These are phyloP conservation scores for Agrocybe chaxingu DNA, from an alignment of 768 basidiomycete genomes.

Conservation along the genomic window DNA sequence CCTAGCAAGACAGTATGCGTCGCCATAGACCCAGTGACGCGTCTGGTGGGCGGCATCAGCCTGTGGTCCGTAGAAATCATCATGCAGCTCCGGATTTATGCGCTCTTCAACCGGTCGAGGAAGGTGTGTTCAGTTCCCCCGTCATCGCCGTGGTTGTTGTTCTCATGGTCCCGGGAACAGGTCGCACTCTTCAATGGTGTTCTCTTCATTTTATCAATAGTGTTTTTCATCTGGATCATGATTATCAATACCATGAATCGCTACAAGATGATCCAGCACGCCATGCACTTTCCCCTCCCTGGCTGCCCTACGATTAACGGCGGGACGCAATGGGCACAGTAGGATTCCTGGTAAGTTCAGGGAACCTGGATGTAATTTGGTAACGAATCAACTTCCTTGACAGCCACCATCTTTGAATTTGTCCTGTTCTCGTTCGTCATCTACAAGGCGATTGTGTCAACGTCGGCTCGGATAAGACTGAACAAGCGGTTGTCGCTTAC, in stretches of 20 bases:
- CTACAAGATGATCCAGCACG: slow-evolving; percentile 30
- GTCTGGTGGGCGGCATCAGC: slow-evolving; percentile 39
- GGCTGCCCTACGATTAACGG: slow-evolving; percentile 40
- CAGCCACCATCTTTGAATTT: slow-evolving; percentile 39
- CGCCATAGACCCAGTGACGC: slow-evolving; percentile 39
- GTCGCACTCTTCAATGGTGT: slow-evolving; percentile 35
- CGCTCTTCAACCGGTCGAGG: slow-evolving; percentile 36
- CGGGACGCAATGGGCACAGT: slow-evolving; percentile 41
- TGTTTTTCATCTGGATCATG: slow-evolving; percentile 38
- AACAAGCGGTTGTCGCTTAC: slow-evolving; percentile 27
- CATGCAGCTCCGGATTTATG: slow-evolving; percentile 47
- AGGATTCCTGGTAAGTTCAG: slow-evolving; percentile 36
- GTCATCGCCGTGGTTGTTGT: background rate
- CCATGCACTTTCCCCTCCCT: slow-evolving; percentile 33
- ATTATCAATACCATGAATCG: slow-evolving; percentile 32
- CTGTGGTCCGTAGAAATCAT: slow-evolving; percentile 48
- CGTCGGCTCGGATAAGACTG: slow-evolving; percentile 19
- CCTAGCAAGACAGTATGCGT: slow-evolving; percentile 36
- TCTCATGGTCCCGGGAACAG: slow-evolving; percentile 13
- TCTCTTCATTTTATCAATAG: slow-evolving; percentile 39
- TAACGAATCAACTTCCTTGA: background rate
- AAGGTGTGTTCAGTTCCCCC: slow-evolving; percentile 20
- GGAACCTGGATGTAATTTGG: background rate
- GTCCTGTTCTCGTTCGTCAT: slow-evolving; percentile 38
- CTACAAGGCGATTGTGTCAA: slow-evolving; percentile 28